phyloP scores from a whole-genome alignment of 2,329 filamentous ascomycete species.

The Hirsutella minnesotensis region DNA sequence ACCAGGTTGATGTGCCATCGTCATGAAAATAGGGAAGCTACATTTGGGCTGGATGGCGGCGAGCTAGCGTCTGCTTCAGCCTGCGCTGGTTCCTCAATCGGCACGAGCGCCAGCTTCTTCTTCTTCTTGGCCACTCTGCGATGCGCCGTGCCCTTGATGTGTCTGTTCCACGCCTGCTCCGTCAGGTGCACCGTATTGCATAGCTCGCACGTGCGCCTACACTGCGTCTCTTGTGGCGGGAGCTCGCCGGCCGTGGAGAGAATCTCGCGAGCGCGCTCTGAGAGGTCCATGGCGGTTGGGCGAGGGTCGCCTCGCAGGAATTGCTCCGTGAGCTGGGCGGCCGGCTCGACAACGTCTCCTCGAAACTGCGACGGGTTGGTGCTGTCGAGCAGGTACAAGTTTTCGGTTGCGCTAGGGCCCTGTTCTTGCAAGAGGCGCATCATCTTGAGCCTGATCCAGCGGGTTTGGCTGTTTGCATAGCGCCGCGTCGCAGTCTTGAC shows the following conservation, averaged over 20 bases:
- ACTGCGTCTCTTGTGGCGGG: constrained; percentile 39
- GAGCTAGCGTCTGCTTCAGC: constrained; percentile 3
- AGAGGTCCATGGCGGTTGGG: constrained; percentile 36
- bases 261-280: constrained; percentile 36
- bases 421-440: constrained; percentile 53
- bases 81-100: constrained; percentile 12
- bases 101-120: constrained; percentile 24
- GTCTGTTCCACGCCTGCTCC: constrained; percentile 33
- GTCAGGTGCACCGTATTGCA: constrained; percentile 55
- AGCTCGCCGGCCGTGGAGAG: constrained; percentile 37
- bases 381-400: constrained; percentile 71
- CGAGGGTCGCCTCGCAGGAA: constrained; percentile 51
- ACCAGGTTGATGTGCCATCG: too few species aligned
- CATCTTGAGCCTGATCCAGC: constrained; percentile 80
- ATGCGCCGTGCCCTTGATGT: constrained; percentile 25
- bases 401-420: constrained; percentile 35
- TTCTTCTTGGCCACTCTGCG: constrained; percentile 20
- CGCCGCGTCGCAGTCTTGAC: constrained; percentile 77
- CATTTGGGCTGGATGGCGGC: constrained; percentile 13
- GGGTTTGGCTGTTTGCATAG: constrained; percentile 74
- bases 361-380: constrained; percentile 54
- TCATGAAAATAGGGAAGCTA: constrained; percentile 14
- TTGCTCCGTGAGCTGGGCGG: constrained; percentile 43
- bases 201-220: constrained; percentile 54
- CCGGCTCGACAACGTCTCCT: constrained; percentile 52